A percentile compares a stretch with the other conserved stretches of the same genome.
phyloP scores from a whole-genome alignment of 257 asterid species.

The Verbascum thapsus region DNA sequence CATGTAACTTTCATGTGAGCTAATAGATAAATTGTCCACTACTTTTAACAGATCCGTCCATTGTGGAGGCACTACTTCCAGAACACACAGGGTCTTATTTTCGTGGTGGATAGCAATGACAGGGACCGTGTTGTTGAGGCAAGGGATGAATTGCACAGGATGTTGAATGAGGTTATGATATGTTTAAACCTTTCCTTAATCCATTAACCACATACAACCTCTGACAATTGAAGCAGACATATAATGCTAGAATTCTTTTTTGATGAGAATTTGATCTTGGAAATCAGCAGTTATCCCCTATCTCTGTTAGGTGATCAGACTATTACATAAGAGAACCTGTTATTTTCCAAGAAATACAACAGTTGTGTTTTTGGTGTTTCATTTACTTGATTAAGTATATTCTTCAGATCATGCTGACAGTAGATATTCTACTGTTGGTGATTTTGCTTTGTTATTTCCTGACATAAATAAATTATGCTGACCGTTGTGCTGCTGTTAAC shows the following conservation, averaged over 20 bases:
- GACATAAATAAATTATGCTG: background rate
- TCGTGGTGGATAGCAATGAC: constrained; percentile 93
- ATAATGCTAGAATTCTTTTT: background rate
- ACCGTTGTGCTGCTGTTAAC: constrained; percentile 16
- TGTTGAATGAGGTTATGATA: constrained; percentile 79
- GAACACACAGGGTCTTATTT: constrained; percentile 93
- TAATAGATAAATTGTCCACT: constrained; percentile 7
- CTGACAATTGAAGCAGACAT: background rate
- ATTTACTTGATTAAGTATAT: background rate
- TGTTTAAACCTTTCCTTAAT: constrained; percentile 6
- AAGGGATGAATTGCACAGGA: constrained; percentile 93
- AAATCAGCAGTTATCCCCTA: background rate
- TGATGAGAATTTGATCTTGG: background rate
- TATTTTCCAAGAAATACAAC: background rate
- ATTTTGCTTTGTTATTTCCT: constrained; percentile 9
- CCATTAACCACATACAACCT: background rate
- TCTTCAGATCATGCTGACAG: background rate
- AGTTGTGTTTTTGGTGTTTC: background rate
- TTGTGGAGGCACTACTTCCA: constrained; percentile 99
- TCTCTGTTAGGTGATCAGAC: background rate
- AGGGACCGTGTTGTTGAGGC: constrained; percentile 95
- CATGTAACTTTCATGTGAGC: background rate
- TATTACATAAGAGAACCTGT: background rate
- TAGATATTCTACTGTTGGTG: constrained; percentile 1
- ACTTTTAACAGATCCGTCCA: constrained; percentile 78